Base-by-base conservation (phyloP, 129 eudicot genomes). In the Chrysanthemum lavandulifolium region DNA sequence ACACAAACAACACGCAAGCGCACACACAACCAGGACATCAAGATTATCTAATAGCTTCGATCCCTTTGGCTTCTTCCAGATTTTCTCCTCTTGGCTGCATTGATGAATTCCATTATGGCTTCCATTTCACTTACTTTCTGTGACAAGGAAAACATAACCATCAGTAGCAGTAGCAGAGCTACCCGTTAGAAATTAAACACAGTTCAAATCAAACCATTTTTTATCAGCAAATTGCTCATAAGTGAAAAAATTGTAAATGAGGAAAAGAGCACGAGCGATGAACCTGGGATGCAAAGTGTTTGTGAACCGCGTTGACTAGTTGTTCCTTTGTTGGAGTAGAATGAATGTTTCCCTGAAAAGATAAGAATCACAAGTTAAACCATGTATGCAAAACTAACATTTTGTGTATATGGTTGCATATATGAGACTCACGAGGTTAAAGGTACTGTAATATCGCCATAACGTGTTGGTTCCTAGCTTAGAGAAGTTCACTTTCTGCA, bases 221-320 rank as follows among this genome's bases (percentile, higher is more conserved):
- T 40, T 40, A 40, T 40, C 47, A 40, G 47, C 47, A 40, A 40
- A 40, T 40, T 40, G 47, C 47, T 40, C 47, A 40, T 6, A 40
- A 40, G 47, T 40, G 47, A 40, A 6, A 40, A 40, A 1, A 5
- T 0, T 40, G 10, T 40, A 13, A 65, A 68, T 47, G 13, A 60
- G 21, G 18, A 56, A 67, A 71, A 52, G 68, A 73, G 65, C 47
- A 13, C 54, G 59, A 40, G 75, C 49, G 62, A 73, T 29, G 53
- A 15, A 94, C 99, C 99, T 90, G 97, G 15, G 96, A 84, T 77
- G 96, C 86, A 73, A 94, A 94, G 83, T 94, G 99, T 76, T 85
- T 84, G 80, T 94, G 96, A 78, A 90, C 89, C 0, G 86, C 85
- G 3, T 81, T 79, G 74, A 86, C 80, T 67, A 94, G 79, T 63